Percentiles rank a stretch among this genome's conserved stretches.
Evolutionary conservation across 768 basidiomycete species (phyloP).

Genomic region (Boletus tomentosulus): DNA sequence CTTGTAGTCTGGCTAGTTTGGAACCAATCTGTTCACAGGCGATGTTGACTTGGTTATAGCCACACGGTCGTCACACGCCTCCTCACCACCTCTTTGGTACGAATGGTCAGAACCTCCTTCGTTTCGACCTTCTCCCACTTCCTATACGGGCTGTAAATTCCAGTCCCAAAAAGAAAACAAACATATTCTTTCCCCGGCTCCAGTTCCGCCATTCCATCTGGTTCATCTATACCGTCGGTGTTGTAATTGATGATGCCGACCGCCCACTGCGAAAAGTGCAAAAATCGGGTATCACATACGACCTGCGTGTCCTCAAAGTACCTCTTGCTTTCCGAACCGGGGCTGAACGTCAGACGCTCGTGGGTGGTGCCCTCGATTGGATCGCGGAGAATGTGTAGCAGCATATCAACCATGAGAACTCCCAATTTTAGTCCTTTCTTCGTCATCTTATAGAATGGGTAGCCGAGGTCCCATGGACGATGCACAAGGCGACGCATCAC

Average conservation of each 20-base stretch:
- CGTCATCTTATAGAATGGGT: conserved; percentile 21
- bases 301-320: conserved; percentile 16
- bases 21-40: too few relatives aligned
- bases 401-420: conserved; percentile 22
- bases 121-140: conserved; percentile 22
- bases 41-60: too few relatives aligned
- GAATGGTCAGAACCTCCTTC: conserved; percentile 14
- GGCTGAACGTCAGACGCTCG: conserved; percentile 14
- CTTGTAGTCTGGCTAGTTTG: too few relatives aligned
- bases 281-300: conserved; percentile 14
- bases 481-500: background rate
- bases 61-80: conserved; percentile 11
- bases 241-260: conserved; percentile 23
- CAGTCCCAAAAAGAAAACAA: conserved; percentile 20
- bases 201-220: conserved; percentile 11
- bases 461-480: conserved; percentile 13
- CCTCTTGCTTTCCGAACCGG: conserved; percentile 8
- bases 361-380: conserved; percentile 4
- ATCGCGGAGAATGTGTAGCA: conserved; percentile 16
- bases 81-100: conserved; percentile 15
- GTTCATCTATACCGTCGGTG: conserved; percentile 15
- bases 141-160: conserved; percentile 16
- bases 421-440: conserved; percentile 20
- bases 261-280: conserved; percentile 23
- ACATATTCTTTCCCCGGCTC: conserved; percentile 13